Evolutionary conservation across 2,329 filamentous ascomycete genomes (phyloP).

Genomic region (Biscogniauxia mediterranea): DNA sequence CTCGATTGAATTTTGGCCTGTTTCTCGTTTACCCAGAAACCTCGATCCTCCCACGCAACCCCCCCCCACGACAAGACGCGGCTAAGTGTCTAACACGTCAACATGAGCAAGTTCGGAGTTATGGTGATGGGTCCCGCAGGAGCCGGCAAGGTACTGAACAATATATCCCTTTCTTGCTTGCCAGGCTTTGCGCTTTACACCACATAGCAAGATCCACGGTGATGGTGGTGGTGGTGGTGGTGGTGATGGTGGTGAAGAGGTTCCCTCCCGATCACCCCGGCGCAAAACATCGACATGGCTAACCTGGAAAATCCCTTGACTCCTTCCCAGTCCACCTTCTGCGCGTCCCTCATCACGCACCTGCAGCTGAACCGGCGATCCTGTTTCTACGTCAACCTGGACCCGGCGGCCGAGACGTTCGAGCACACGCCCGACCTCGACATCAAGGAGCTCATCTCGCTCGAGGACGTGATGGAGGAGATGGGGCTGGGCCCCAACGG

Average conservation of each 20-base stretch:
- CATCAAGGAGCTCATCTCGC: slow-evolving; percentile 85
- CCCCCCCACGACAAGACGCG: no score
- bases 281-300: not conserved
- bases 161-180: slow-evolving; percentile 2
- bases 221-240: no score
- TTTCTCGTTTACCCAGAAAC: not conserved
- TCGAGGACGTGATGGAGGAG: slow-evolving; percentile 80
- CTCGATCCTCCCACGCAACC: not conserved
- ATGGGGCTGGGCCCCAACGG: slow-evolving; percentile 66
- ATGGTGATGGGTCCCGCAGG: slow-evolving; percentile 96
- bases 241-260: no score
- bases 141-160: slow-evolving; percentile 72
- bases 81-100: slow-evolving; percentile 17
- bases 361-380: slow-evolving; percentile 88
- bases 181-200: not conserved
- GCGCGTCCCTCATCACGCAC: slow-evolving; percentile 87
- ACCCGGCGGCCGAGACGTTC: slow-evolving; percentile 92
- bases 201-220: no score
- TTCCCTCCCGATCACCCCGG: not conserved
- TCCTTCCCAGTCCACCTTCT: slow-evolving; percentile 76
- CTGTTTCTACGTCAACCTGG: slow-evolving; percentile 96
- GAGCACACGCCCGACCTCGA: slow-evolving; percentile 82
- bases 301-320: not conserved
- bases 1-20: no score
- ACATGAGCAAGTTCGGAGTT: slow-evolving; percentile 90